phyloP scores from a whole-genome alignment of 768 basidiomycete genomes.

The Austroboletus festivus region DNA sequence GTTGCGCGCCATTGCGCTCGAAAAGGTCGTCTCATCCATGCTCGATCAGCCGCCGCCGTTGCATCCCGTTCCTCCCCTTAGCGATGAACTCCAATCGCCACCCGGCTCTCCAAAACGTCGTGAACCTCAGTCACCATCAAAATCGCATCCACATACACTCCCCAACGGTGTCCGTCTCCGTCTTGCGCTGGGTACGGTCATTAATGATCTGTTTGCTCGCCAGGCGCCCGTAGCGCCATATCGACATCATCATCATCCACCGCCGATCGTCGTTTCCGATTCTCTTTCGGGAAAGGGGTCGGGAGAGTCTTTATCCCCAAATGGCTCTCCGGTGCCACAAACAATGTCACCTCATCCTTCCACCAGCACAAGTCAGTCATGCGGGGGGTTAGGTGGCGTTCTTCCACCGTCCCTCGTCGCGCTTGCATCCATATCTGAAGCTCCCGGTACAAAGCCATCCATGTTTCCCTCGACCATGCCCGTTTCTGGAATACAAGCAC shows the following conservation, averaged over 20 bases:
- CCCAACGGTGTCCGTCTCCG: slow-evolving; percentile 82
- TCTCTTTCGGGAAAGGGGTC: slow-evolving; percentile 21
- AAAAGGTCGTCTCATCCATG: slow-evolving; percentile 80
- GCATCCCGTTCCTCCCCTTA: slow-evolving; percentile 44
- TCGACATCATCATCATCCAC: slow-evolving; percentile 34
- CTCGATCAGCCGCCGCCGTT: slow-evolving; percentile 72
- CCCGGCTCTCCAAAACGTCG: slow-evolving; percentile 49
- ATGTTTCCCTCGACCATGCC: slow-evolving; percentile 6
- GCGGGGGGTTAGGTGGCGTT: slow-evolving; percentile 14
- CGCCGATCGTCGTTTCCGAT: slow-evolving; percentile 32
- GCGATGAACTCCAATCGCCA: slow-evolving; percentile 51
- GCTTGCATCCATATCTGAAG: slow-evolving; percentile 30
- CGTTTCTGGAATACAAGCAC: slow-evolving; percentile 5
- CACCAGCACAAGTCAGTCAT: slow-evolving; percentile 17
- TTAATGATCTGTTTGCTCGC: slow-evolving; percentile 80
- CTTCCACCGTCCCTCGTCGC: slow-evolving; percentile 28
- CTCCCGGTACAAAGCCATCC: slow-evolving; percentile 6
- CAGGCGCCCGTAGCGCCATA: slow-evolving; percentile 48
- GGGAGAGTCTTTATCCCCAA: slow-evolving; percentile 20
- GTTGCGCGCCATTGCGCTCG: slow-evolving; percentile 74
- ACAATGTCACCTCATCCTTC: slow-evolving; percentile 26
- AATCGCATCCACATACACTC: slow-evolving; percentile 55
- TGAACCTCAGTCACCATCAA: slow-evolving; percentile 16
- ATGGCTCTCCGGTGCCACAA: slow-evolving; percentile 20
- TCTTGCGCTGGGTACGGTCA: slow-evolving; percentile 68